Evolutionary conservation across 2,329 filamentous ascomycete species (phyloP).

Genomic region (Cladosporium phlei): DNA sequence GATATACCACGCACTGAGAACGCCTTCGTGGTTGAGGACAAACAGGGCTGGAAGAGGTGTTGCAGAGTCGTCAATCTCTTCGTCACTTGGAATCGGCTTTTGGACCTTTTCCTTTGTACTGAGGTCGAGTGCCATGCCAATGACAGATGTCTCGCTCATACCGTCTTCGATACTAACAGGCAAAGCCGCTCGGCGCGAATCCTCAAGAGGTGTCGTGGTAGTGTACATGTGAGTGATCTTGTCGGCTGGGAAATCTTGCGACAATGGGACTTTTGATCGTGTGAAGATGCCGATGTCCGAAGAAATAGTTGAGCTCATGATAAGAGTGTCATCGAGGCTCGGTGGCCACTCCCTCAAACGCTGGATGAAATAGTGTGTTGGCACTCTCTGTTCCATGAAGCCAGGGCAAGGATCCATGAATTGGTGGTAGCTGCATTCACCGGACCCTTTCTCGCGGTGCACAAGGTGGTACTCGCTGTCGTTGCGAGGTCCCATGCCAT

Average conservation of each 20-base stretch:
- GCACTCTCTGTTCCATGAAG: conserved; percentile 44
- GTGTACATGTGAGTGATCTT: conserved; percentile 65
- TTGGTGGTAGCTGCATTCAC: conserved; percentile 67
- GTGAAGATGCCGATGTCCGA: conserved; percentile 75
- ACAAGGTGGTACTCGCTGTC: conserved; percentile 75
- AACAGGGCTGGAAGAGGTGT: conserved; percentile 78
- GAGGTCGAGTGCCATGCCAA: conserved; percentile 74
- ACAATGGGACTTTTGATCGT: conserved; percentile 64
- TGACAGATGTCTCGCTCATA: conserved; percentile 66
- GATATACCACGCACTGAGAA: conserved; percentile 84
- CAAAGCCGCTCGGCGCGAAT: conserved; percentile 68
- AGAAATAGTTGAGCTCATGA: conserved; percentile 75
- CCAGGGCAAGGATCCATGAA: conserved; percentile 67
- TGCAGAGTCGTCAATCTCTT: conserved; percentile 71
- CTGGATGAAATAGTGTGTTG: conserved; percentile 71
- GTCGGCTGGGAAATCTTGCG: conserved; percentile 55
- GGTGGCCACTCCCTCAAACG: conserved; percentile 77
- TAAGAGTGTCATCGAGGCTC: conserved; percentile 71
- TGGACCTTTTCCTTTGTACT: conserved; percentile 33
- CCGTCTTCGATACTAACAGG: conserved; percentile 59
- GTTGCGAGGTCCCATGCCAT: conserved; percentile 30
- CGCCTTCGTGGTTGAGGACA: conserved; percentile 81
- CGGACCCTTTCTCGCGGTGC: conserved; percentile 56
- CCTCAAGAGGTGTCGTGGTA: conserved; percentile 65
- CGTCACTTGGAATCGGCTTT: conserved; percentile 45